phyloP scores from a whole-genome alignment of 202 grass and related monocot species.

The Hordeum pubiflorum region DNA sequence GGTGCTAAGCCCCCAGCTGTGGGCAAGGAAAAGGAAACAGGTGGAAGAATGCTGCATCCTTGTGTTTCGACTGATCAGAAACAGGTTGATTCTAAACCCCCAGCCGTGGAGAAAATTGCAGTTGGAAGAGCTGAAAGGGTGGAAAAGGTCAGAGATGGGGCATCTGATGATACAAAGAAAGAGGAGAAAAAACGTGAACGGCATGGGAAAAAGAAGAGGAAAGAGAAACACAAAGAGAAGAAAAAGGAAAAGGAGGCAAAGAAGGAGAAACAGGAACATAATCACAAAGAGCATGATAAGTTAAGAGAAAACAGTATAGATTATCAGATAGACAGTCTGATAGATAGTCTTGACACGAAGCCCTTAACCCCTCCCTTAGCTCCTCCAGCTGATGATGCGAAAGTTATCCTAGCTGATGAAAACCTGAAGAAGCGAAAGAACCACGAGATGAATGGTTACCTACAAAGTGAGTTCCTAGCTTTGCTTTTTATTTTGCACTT shows the following conservation, averaged over 20 bases:
- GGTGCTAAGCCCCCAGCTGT: constrained; percentile 21
- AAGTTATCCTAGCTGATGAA: constrained; percentile 31
- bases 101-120: constrained; percentile 33
- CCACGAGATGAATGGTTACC: constrained; percentile 52
- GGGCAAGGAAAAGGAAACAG: constrained; percentile 43
- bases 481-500: constrained; percentile 13
- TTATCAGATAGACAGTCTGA: constrained; percentile 27
- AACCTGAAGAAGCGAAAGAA: constrained; percentile 64
- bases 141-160: constrained; percentile 38
- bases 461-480: constrained; percentile 49
- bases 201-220: constrained; percentile 54
- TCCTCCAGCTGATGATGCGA: constrained; percentile 6
- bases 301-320: constrained; percentile 36
- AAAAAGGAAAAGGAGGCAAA: constrained; percentile 47
- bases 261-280: constrained; percentile 45
- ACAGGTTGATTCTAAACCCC: constrained; percentile 19
- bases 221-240: constrained; percentile 59
- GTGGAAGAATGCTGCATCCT: constrained; percentile 25
- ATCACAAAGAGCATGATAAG: constrained; percentile 41
- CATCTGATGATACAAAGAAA: constrained; percentile 34
- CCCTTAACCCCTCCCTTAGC: constrained; percentile 23
- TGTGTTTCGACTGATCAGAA: constrained; percentile 34
- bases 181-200: constrained; percentile 30
- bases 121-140: constrained; percentile 44
- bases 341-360: constrained; percentile 33